Evolutionary conservation across 495 filamentous ascomycete genomes (phyloP).

Genomic region (Neurospora sp.): DNA sequence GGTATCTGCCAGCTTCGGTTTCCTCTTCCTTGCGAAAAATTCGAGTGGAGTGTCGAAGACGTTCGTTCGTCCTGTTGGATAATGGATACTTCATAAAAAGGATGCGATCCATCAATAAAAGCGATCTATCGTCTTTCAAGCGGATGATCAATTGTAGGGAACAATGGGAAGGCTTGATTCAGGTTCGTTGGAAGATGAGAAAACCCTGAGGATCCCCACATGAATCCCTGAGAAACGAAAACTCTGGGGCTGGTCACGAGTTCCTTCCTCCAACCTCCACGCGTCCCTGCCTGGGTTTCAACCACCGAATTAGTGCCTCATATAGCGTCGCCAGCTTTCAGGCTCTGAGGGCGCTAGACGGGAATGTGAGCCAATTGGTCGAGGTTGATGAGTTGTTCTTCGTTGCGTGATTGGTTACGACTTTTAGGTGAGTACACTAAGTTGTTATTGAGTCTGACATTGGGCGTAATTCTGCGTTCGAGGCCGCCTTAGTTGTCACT

Average conservation of each 20-base stretch:
- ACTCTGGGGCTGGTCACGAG: not conserved
- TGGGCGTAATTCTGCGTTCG: not conserved
- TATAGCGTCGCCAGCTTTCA: not conserved
- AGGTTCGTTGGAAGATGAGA: not conserved
- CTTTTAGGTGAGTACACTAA: not conserved
- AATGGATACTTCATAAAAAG: not conserved
- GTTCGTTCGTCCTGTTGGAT: not conserved
- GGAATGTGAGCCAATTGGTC: not conserved
- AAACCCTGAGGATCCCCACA: no score
- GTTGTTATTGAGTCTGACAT: not conserved
- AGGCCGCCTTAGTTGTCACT: not conserved
- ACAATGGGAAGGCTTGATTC: not conserved
- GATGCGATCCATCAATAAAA: no score
- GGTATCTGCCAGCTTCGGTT: not conserved
- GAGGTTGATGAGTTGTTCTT: not conserved
- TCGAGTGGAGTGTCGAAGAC: not conserved
- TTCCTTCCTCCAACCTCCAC: not conserved
- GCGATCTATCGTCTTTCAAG: not conserved
- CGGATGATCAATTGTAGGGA: not conserved
- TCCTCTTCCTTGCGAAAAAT: not conserved
- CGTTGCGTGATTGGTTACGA: not conserved
- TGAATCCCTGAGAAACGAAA: not conserved
- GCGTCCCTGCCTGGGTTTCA: no score
- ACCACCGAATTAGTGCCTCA: not conserved
- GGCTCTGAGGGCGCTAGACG: not conserved